These are phyloP conservation scores for Apiospora pterosperma DNA, from an alignment of 2,329 filamentous ascomycete species.

Conservation along the genomic window DNA sequence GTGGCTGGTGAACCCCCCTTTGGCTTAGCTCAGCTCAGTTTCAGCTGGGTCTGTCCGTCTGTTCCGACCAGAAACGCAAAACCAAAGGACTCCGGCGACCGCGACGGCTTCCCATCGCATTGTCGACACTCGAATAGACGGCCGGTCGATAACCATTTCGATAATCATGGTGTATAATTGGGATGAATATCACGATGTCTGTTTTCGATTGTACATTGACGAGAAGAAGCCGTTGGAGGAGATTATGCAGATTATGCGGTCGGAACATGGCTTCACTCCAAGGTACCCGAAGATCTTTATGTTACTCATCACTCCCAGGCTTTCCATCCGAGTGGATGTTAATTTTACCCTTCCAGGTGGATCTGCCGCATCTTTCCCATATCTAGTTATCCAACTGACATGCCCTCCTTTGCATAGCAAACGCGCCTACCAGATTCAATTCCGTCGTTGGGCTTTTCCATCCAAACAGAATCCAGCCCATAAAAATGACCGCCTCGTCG, in stretches of 20 bases:
- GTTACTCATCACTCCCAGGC: neutral
- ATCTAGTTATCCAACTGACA: neutral
- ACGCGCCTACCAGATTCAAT: conserved; percentile 72
- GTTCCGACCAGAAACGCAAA: conserved; percentile 1
- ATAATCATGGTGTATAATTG: conserved; percentile 44
- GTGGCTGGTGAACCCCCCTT: neutral
- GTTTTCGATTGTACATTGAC: conserved; percentile 67
- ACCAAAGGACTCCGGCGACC: neutral
- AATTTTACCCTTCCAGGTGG: neutral
- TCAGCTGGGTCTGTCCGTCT: neutral
- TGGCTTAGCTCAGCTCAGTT: neutral
- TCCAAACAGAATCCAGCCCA: conserved; percentile 70
- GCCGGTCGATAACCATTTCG: neutral
- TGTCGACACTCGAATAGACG: neutral
- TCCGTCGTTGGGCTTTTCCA: conserved; percentile 77
- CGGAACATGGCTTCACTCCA: conserved; percentile 63
- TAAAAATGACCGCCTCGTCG: conserved; percentile 64
- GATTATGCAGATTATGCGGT: conserved; percentile 69
- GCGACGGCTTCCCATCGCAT: neutral
- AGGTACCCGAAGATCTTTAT: conserved; percentile 42
- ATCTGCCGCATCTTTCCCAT: neutral
- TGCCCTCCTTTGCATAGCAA: conserved; percentile 47
- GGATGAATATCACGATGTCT: conserved; percentile 39
- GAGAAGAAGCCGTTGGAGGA: conserved; percentile 71
- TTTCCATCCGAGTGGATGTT: neutral